Conservation (phyloP, 2,329 filamentous ascomycete genomes). For the Xylaria sp. region DNA sequence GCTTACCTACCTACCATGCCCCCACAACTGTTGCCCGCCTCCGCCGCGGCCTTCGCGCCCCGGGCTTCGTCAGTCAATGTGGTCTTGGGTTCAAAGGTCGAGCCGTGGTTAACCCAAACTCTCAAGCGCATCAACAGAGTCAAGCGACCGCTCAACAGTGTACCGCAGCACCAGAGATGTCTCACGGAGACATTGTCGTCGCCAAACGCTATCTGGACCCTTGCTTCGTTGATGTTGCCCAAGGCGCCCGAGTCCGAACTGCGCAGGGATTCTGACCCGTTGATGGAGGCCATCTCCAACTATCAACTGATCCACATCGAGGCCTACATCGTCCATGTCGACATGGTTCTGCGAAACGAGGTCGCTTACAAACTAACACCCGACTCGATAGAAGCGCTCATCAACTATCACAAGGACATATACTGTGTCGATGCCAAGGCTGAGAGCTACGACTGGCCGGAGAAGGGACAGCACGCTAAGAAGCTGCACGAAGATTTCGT, state of each 20-base stretch:
- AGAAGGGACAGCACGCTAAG: constrained; percentile 95
- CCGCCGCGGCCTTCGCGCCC: constrained; percentile 93
- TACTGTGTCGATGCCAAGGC: constrained; percentile 90
- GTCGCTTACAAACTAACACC: constrained; percentile 96
- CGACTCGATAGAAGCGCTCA: constrained; percentile 89
- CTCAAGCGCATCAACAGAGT: constrained; percentile 96
- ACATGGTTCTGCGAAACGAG: constrained; percentile 97
- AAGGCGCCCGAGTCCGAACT: constrained; percentile 87
- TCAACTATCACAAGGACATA: constrained; percentile 95
- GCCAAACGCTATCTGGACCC: constrained; percentile 88
- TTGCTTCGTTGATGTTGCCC: constrained; percentile 89
- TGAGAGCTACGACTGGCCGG: constrained; percentile 90
- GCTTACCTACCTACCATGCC: constrained; percentile 74
- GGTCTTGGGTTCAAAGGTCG: constrained; percentile 87
- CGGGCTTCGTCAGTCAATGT: constrained; percentile 89
- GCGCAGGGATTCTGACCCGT: constrained; percentile 76
- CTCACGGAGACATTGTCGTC: constrained; percentile 93
- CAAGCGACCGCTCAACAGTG: constrained; percentile 96
- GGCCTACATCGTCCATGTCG: constrained; percentile 97
- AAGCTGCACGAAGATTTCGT: constrained; percentile 97
- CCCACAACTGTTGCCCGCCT: constrained; percentile 89
- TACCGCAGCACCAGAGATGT: constrained; percentile 92
- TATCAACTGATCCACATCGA: constrained; percentile 92
- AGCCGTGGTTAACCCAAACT: constrained; percentile 95
- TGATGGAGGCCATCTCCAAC: constrained; percentile 88